phyloP scores from a whole-genome alignment of 768 basidiomycete genomes.

The Pleurotus eryngii region DNA sequence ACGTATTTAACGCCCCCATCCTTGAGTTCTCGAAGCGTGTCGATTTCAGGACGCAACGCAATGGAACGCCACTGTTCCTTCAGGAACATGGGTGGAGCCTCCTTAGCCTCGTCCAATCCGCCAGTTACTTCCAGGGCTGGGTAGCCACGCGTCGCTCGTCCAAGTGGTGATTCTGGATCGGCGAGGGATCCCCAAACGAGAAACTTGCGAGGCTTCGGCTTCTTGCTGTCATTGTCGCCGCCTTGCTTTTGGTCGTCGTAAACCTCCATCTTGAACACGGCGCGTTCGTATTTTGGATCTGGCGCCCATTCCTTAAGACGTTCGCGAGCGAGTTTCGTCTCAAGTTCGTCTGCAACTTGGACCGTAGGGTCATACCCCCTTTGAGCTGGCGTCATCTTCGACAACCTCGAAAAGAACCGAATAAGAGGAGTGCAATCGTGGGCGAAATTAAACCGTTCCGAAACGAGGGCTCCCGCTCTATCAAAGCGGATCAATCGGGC shows the following conservation, averaged over 20 bases:
- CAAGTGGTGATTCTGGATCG: constrained; percentile 1
- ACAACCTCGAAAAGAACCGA: no score
- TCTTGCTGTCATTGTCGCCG: background rate
- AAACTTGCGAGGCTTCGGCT: background rate
- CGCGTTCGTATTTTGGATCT: background rate
- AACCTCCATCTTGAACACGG: background rate
- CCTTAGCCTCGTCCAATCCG: background rate
- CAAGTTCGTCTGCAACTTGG: no score
- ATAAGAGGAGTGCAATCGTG: no score
- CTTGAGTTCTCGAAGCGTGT: constrained; percentile 4
- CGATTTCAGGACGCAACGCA: constrained; percentile 2
- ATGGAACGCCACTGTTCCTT: constrained; percentile 9
- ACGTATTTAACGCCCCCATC: constrained; percentile 16
- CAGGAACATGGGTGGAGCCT: background rate
- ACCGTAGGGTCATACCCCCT: no score
- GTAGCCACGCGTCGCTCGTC: constrained; percentile 5
- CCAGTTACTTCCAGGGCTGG: background rate
- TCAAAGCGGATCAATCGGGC: no score
- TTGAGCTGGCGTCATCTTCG: no score
- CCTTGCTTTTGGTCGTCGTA: background rate
- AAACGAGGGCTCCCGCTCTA: no score
- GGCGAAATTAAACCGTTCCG: no score
- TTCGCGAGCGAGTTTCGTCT: no score
- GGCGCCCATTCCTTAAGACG: no score
- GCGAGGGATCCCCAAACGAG: constrained; percentile 6